A percentile compares a stretch with the other conserved stretches of the same genome.
Evolutionary conservation across 345 rosid genomes (phyloP).

Genomic region (Hibiscus mutabilis): DNA sequence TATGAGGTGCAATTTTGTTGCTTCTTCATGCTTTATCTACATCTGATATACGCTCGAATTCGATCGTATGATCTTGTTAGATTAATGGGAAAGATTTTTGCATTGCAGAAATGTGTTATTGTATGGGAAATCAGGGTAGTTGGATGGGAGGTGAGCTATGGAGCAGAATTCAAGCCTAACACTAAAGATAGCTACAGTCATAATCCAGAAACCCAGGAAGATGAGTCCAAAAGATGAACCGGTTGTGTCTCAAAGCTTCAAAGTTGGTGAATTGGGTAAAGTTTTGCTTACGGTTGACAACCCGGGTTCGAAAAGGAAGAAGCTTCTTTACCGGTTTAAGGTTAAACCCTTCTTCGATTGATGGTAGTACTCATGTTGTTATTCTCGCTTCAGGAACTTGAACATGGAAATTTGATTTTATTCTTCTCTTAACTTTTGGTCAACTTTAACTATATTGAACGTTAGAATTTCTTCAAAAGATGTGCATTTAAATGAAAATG

Average conservation of each 20-base stretch:
- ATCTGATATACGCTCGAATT: neutral
- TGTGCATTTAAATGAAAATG: too few species aligned
- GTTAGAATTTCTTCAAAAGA: too few species aligned
- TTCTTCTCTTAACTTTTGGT: too few species aligned
- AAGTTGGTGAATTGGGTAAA: slow-evolving; percentile 66
- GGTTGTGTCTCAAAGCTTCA: slow-evolving; percentile 55
- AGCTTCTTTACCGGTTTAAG: slow-evolving; percentile 85
- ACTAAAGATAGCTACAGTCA: slow-evolving; percentile 51
- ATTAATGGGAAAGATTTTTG: neutral
- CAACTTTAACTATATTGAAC: too few species aligned
- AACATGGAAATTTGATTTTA: too few species aligned
- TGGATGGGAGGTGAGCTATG: slow-evolving; percentile 85
- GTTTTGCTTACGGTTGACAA: slow-evolving; percentile 73
- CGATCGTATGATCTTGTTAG: too few species aligned
- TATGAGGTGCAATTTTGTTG: slow-evolving; percentile 44
- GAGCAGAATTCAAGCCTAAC: slow-evolving; percentile 78
- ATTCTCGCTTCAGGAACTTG: too few species aligned
- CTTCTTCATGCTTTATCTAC: neutral
- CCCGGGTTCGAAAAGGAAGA: slow-evolving; percentile 83
- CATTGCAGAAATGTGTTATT: slow-evolving; percentile 61
- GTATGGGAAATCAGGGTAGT: slow-evolving; percentile 86
- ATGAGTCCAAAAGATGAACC: slow-evolving; percentile 65
- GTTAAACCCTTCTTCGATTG: slow-evolving; percentile 36
- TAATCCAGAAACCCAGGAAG: slow-evolving; percentile 68
- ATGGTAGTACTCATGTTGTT: too few species aligned